Percentiles rank a stretch among this genome's conserved stretches.
Evolutionary conservation across 2,329 filamentous ascomycete genomes (phyloP).

Genomic region (Aureobasidium pullulans): DNA sequence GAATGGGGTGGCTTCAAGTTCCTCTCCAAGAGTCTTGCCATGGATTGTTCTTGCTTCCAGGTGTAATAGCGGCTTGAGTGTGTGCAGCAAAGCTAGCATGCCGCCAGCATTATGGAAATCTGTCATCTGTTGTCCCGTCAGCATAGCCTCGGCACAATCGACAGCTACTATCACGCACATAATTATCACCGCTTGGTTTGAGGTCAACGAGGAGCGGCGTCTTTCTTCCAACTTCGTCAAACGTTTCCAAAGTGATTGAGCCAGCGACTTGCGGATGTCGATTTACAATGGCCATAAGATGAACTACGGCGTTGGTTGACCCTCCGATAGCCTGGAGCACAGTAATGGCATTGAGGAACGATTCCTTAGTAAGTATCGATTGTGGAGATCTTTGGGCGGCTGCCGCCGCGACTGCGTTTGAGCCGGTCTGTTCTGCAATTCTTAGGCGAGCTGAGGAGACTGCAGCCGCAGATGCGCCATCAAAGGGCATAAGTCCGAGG

Average conservation of each 20-base stretch:
- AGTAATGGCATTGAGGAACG: conserved; percentile 41
- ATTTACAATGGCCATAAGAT: conserved; percentile 41
- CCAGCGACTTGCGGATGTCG: conserved; percentile 42
- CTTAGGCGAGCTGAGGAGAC: conserved; percentile 45
- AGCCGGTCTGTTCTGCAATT: conserved; percentile 49
- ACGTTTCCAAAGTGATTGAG: conserved; percentile 37
- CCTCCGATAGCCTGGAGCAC: conserved; percentile 40
- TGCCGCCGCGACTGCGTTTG: conserved; percentile 40
- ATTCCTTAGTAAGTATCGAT: conserved; percentile 38
- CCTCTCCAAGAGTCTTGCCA: conserved; percentile 41
- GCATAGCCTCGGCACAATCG: background rate
- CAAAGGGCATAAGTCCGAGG: conserved; percentile 46
- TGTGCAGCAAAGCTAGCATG: conserved; percentile 42
- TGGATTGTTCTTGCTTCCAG: conserved; percentile 40
- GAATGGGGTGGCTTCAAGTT: conserved; percentile 37
- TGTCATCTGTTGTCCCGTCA: conserved; percentile 31
- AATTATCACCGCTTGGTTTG: conserved; percentile 46
- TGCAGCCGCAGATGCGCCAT: conserved; percentile 46
- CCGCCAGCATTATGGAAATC: conserved; percentile 49
- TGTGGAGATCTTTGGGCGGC: conserved; percentile 33
- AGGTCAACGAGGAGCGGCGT: conserved; percentile 44
- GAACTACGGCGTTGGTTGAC: conserved; percentile 37
- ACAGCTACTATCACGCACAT: background rate
- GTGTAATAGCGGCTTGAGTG: conserved; percentile 39
- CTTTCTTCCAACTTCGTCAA: conserved; percentile 42